A percentile compares a stretch with the other conserved stretches of the same genome.
Conservation (phyloP, 2,329 filamentous ascomycete genomes). For the Metarhizium rileyi region DNA sequence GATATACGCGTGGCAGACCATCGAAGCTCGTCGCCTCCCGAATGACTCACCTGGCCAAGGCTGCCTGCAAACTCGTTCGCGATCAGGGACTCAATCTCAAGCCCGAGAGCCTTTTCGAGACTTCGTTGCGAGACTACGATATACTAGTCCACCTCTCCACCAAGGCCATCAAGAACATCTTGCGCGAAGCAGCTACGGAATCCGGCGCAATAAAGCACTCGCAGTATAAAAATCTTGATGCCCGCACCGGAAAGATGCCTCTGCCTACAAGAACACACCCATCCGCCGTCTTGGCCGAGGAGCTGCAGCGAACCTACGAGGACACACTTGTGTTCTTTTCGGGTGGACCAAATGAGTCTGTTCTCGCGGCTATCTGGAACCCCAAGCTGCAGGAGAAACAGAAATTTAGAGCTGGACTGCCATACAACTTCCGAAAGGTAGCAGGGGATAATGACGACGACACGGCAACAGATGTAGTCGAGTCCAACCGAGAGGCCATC, state of each 20-base stretch:
- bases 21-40: constrained; percentile 75
- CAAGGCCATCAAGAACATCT: constrained; percentile 36
- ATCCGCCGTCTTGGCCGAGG: constrained; percentile 51
- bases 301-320: constrained; percentile 58
- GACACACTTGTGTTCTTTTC: constrained; percentile 72
- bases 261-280: constrained; percentile 50
- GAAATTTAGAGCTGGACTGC: constrained; percentile 60
- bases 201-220: constrained; percentile 29
- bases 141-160: constrained; percentile 66
- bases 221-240: constrained; percentile 76
- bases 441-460: constrained; percentile 20
- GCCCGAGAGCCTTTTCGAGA: constrained; percentile 52
- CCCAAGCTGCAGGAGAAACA: constrained; percentile 40
- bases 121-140: constrained; percentile 69
- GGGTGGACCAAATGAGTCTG: constrained; percentile 45
- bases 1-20: constrained; percentile 64
- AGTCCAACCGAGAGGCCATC: constrained; percentile 58
- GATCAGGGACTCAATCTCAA: constrained; percentile 44
- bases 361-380: constrained; percentile 51
- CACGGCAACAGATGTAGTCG: constrained; percentile 37
- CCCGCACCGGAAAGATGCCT: constrained; percentile 36
- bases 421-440: constrained; percentile 42
- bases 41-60: constrained; percentile 72
- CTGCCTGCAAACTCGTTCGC: constrained; percentile 55
- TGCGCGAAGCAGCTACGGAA: constrained; percentile 27